Evolutionary conservation across 305 asterid species (phyloP).

Genomic region (Rubia tinctorum): DNA sequence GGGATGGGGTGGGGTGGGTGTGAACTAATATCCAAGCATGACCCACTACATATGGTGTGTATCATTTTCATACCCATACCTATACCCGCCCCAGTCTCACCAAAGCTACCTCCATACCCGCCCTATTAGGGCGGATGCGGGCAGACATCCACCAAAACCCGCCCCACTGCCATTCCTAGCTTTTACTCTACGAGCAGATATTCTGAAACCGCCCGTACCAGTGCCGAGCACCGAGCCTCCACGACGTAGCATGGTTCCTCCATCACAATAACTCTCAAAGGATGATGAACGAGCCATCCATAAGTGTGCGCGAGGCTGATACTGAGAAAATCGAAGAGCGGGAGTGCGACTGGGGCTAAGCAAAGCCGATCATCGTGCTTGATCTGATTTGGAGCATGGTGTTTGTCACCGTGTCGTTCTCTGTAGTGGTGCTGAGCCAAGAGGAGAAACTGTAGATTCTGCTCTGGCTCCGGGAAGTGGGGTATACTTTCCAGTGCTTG

Average conservation of each 20-base stretch:
- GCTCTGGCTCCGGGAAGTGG: conserved; percentile 75
- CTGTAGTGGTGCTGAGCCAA: conserved; percentile 59
- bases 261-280: conserved; percentile 79
- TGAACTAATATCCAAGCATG: no score
- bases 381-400: conserved; percentile 83
- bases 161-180: no score
- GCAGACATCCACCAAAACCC: no score
- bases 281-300: conserved; percentile 76
- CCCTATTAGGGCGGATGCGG: no score
- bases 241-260: conserved; percentile 76
- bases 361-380: conserved; percentile 68
- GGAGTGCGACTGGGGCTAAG: conserved; percentile 89
- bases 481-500: no score
- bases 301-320: conserved; percentile 81
- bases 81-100: no score
- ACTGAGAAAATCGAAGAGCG: conserved; percentile 84
- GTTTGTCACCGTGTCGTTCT: conserved; percentile 55
- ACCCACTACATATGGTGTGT: no score
- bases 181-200: conserved; percentile 57
- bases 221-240: conserved; percentile 59
- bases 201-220: conserved; percentile 49
- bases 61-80: no score
- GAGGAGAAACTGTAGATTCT: conserved; percentile 58
- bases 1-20: no score
- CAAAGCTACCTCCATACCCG: no score